A percentile compares a stretch with the other conserved stretches of the same genome.
Evolutionary conservation across 2,329 filamentous ascomycete species (phyloP).

Genomic region (Teratosphaeriaceae sp.): DNA sequence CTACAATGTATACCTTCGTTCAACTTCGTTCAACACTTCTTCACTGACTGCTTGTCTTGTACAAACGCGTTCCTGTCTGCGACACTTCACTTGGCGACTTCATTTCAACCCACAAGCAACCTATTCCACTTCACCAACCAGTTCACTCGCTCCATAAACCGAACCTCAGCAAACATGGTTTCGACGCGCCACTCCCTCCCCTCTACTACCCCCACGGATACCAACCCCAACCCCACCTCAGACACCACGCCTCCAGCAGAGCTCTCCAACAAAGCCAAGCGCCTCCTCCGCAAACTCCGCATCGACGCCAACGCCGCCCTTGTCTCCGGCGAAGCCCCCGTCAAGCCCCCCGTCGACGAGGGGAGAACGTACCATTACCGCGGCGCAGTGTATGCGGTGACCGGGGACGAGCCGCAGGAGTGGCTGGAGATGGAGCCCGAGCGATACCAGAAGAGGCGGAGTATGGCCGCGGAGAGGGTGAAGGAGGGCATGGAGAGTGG

Average conservation of each 20-base stretch:
- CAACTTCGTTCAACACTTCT: no score
- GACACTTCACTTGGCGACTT: no score
- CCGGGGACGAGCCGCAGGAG: slow-evolving; percentile 1
- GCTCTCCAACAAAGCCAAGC: not conserved
- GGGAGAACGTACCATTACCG: slow-evolving; percentile 1
- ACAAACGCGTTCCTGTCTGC: no score
- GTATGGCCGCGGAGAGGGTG: not conserved
- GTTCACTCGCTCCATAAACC: not conserved
- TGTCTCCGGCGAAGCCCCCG: not conserved
- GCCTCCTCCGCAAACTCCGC: not conserved
- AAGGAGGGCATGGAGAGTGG: not conserved
- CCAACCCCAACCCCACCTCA: not conserved
- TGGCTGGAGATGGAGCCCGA: slow-evolving; percentile 1
- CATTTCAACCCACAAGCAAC: no score
- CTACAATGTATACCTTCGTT: no score
- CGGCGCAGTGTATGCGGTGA: slow-evolving; percentile 1
- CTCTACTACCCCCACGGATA: not conserved
- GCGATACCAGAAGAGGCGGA: not conserved
- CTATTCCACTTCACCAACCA: not conserved
- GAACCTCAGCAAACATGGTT: not conserved
- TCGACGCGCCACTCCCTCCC: slow-evolving; percentile 3
- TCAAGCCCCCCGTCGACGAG: not conserved
- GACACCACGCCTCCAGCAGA: not conserved
- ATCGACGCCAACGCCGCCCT: slow-evolving; percentile 5
- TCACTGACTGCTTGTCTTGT: no score